Evolutionary conservation across 257 asterid genomes (phyloP).

Genomic region (Fraxinus excelsior): DNA sequence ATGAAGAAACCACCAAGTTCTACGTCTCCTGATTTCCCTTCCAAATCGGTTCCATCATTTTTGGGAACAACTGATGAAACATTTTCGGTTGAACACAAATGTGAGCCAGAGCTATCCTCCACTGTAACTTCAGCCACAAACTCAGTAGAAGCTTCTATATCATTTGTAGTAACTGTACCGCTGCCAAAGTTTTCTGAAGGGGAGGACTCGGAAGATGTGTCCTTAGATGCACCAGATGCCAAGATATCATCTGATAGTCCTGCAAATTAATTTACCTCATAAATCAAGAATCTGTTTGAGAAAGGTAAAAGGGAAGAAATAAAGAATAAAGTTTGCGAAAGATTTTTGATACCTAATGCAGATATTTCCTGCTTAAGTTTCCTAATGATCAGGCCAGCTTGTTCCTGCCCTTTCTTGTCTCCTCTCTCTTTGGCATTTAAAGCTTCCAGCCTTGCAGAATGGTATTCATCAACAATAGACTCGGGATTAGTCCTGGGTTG

Average conservation of each 20-base stretch:
- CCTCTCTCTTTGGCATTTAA: conserved; percentile 75
- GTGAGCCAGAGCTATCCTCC: conserved; percentile 32
- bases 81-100: conserved; percentile 29
- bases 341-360: conserved; percentile 65
- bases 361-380: conserved; percentile 81
- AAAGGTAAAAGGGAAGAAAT: conserved; percentile 28
- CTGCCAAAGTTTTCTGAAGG: conserved; percentile 39
- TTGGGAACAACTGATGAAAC: conserved; percentile 33
- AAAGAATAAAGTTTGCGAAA: conserved; percentile 18
- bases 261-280: conserved; percentile 41
- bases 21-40: conserved; percentile 61
- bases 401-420: conserved; percentile 79
- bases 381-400: conserved; percentile 72
- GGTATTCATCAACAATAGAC: conserved; percentile 72
- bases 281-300: conserved; percentile 19
- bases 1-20: conserved; percentile 78
- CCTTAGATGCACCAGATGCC: conserved; percentile 63
- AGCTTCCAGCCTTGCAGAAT: conserved; percentile 84
- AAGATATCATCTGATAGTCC: conserved; percentile 72
- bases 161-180: conserved; percentile 30
- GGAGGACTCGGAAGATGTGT: conserved; percentile 37
- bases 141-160: conserved; percentile 34
- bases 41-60: conserved; percentile 40
- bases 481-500: conserved; percentile 61
- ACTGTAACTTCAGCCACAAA: conserved; percentile 36